Percentiles rank a stretch among this genome's conserved stretches.
Conservation (phyloP, 2,329 filamentous ascomycete genomes). For the Cladosporium sp. region DNA sequence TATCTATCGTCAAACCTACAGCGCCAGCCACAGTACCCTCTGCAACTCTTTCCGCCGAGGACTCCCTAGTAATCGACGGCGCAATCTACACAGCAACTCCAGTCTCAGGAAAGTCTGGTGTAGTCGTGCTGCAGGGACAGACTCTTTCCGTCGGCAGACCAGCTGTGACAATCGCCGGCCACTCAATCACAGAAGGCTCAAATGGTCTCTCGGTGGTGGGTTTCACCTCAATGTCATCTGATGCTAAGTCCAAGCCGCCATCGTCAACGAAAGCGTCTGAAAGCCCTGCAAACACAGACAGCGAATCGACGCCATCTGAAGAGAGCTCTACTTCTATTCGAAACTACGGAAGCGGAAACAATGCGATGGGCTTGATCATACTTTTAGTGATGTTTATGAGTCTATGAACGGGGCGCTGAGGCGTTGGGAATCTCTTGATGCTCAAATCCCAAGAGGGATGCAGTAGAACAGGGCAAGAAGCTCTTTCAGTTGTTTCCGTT, state of each 20-base stretch:
- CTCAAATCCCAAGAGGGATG: no score
- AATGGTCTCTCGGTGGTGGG: not conserved
- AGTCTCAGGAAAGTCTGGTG: not conserved
- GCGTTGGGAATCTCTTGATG: not conserved
- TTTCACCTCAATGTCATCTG: not conserved
- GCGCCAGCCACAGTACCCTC: not conserved
- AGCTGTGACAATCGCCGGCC: not conserved
- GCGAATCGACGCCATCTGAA: not conserved
- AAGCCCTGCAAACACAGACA: not conserved
- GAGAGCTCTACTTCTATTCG: not conserved
- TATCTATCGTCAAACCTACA: not conserved
- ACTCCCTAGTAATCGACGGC: not conserved
- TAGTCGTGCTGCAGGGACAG: not conserved
- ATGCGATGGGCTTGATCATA: not conserved
- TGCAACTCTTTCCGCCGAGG: not conserved
- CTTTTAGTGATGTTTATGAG: not conserved
- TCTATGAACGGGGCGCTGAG: not conserved
- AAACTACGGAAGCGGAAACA: not conserved
- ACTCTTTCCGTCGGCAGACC: constrained; percentile 1
- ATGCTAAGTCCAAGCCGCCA: not conserved
- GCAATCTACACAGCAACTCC: constrained; percentile 1
- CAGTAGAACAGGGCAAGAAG: no score
- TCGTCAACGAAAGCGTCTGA: not conserved
- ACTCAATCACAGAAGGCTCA: not conserved
- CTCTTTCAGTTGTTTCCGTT: no score